Conservation (phyloP, 768 basidiomycete genomes). For the Boletus patriciae region DNA sequence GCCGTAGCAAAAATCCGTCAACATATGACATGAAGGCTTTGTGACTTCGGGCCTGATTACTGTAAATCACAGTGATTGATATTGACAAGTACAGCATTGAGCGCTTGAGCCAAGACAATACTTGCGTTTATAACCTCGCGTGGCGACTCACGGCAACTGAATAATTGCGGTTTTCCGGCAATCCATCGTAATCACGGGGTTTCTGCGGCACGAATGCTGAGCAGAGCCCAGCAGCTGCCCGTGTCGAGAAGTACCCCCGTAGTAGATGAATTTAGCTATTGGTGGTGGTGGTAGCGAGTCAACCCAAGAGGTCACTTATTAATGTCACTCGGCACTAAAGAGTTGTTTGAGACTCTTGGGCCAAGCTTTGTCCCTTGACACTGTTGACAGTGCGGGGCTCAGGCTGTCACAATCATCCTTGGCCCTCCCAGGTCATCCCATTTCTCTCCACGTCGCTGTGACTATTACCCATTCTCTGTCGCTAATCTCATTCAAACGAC, state of each 20-base stretch:
- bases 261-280: background rate
- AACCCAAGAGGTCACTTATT: background rate
- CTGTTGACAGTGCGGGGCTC: no score
- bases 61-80: no score
- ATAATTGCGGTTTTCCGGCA: background rate
- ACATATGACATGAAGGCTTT: background rate
- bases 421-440: background rate
- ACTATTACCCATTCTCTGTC: constrained; percentile 10
- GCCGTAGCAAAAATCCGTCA: background rate
- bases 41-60: background rate
- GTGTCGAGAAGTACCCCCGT: background rate
- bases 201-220: background rate
- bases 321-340: background rate
- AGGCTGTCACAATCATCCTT: background rate
- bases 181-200: background rate
- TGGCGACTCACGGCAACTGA: background rate
- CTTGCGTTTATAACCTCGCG: no score
- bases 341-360: constrained; percentile 3
- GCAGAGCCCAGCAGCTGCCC: background rate
- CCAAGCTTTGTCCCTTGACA: no score
- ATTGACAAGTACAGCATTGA: no score
- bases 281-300: background rate
- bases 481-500: constrained; percentile 9
- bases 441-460: constrained; percentile 1
- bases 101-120: no score